Base-by-base conservation (phyloP, 306 rosid species). In the Gynostemma pentaphyllum region DNA sequence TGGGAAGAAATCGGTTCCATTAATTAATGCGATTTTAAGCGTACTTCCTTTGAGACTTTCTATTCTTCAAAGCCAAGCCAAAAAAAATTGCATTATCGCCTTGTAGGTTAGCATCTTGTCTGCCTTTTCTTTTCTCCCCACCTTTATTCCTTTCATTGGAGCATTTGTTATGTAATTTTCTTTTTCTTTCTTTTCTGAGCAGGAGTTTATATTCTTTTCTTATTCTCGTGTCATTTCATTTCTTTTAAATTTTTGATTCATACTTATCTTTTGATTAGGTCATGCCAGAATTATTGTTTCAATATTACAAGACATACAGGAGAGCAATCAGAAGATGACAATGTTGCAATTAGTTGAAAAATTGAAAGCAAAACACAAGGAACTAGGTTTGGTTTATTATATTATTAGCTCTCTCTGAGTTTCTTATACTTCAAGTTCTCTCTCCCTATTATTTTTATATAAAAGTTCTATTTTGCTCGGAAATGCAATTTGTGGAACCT, bases 311-410 rank as follows among this genome's bases (percentile, higher is more conserved):
- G 91, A 82, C 72, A 29, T 82, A 27, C 91, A 83, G 75, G 75
- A 72, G 37, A 85, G 75, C 73, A 90, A 80, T 68, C 95, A 83
- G 74, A 85, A 87, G 69, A 59, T 88, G 75, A 91, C 97, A 19
- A 81, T 91, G 88, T 75, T 87, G 76, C 96, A 91, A 68, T 82
- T 91, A 45, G 79, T 83, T 23, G 97, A 91, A 40, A 87, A 85
- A 76, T 76, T 83, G 73, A 91, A 87, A 85, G 28, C 68, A 53
- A 85, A 91, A 74, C 89, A 75, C 75, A 82, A 87, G 71, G 84
- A 73, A 76, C 69, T 75, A 80, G 97, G 97, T 91, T 75, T 70
- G 22, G n/a, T 27, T 63, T 36, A 18, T 56, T 22, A 57, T 9
- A 47, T 7, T 53, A 21, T 62, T 59, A 37, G 16, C n/a, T 34